phyloP scores from a whole-genome alignment of 179 eudicot species.

The Silene vulgaris region DNA sequence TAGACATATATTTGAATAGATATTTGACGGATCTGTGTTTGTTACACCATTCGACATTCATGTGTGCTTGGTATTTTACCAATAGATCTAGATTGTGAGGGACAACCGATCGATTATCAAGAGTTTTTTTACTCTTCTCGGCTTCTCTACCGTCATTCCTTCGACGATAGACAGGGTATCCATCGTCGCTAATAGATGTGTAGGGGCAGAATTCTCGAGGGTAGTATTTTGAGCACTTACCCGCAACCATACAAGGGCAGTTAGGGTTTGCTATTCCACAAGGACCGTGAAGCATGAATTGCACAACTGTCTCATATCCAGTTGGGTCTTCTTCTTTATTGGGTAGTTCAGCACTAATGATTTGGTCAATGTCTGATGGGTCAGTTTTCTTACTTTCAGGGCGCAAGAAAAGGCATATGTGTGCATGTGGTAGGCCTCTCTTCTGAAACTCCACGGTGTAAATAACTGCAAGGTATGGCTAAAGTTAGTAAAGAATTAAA shows the following conservation, averaged over 20 bases:
- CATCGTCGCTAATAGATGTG: background rate
- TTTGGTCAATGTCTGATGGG: background rate
- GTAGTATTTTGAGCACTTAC: background rate
- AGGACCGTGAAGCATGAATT: background rate
- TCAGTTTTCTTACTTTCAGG: background rate
- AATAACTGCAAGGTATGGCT: too few relatives aligned
- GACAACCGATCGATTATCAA: conserved; percentile 25
- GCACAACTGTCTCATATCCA: background rate
- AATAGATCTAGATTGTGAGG: conserved; percentile 21
- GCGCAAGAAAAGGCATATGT: too few relatives aligned
- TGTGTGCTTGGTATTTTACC: conserved; percentile 22
- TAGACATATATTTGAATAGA: conserved; percentile 31
- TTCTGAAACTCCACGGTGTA: too few relatives aligned
- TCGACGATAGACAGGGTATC: background rate
- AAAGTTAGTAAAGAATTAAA: too few relatives aligned
- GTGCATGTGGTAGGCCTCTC: too few relatives aligned
- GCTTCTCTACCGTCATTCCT: conserved; percentile 3
- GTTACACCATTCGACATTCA: conserved; percentile 35
- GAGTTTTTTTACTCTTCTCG: background rate
- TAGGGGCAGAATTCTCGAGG: background rate
- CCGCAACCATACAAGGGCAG: background rate
- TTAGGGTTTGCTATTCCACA: background rate
- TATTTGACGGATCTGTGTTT: conserved; percentile 21
- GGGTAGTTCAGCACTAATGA: background rate
- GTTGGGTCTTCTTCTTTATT: background rate